Percentiles rank a stretch among this genome's conserved stretches.
phyloP scores from a whole-genome alignment of 106 monocot species.

The Dendrobium nobile region DNA sequence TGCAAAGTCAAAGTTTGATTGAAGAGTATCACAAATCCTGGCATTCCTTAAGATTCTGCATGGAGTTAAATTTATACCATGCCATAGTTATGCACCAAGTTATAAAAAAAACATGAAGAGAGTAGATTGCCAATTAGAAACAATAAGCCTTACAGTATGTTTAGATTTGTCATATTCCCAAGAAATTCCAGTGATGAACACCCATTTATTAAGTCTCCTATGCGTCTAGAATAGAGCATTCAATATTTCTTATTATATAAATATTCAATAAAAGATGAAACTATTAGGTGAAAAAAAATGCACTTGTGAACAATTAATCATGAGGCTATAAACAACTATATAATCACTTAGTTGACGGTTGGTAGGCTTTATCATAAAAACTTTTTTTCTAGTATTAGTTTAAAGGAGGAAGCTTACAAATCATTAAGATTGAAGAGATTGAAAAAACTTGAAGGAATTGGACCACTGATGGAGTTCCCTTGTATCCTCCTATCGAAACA shows the following conservation, averaged over 20 bases:
- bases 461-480: constrained; percentile 68
- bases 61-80: not conserved
- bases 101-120: not conserved
- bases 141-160: constrained; percentile 43
- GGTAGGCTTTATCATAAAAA: too few species aligned
- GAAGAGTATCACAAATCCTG: constrained; percentile 54
- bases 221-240: constrained; percentile 31
- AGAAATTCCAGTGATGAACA: constrained; percentile 67
- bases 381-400: too few species aligned
- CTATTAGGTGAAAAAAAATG: too few species aligned
- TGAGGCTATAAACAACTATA: too few species aligned
- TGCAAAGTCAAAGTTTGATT: constrained; percentile 26
- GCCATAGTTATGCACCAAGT: constrained; percentile 2
- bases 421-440: constrained; percentile 31
- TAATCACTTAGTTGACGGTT: too few species aligned
- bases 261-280: not conserved
- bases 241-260: not conserved
- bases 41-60: constrained; percentile 66
- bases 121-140: not conserved
- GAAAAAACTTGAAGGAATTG: constrained; percentile 57
- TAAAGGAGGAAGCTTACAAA: constrained; percentile 19
- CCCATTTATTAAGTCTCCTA: constrained; percentile 64
- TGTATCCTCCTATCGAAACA: constrained; percentile 53
- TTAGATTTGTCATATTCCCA: constrained; percentile 58
- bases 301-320: too few species aligned